These are phyloP conservation scores for Ophiocordyceps unilateralis DNA, from an alignment of 2,329 filamentous ascomycete species.

Conservation along the genomic window DNA sequence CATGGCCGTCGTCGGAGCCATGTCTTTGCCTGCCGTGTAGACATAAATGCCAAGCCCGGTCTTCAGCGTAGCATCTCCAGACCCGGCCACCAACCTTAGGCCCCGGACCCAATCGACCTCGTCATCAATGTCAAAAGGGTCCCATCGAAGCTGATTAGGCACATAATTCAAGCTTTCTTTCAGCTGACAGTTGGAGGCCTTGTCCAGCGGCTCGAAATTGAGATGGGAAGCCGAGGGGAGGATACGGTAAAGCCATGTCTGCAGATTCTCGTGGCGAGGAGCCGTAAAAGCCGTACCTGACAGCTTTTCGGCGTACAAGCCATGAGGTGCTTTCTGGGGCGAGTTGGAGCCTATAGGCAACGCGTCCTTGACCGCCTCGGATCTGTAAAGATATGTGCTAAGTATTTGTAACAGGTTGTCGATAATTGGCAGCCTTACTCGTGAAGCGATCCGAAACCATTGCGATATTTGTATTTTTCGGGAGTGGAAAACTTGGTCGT, in stretches of 20 bases:
- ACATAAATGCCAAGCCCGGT: constrained; percentile 64
- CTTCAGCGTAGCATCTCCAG: constrained; percentile 67
- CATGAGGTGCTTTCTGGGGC: constrained; percentile 62
- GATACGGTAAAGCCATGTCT: constrained; percentile 57
- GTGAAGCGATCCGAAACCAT: constrained; percentile 1
- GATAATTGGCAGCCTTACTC: too few species aligned
- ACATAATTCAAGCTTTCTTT: constrained; percentile 13
- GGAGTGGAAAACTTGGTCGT: background rate
- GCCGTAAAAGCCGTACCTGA: constrained; percentile 54
- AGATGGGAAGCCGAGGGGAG: constrained; percentile 45
- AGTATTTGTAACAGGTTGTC: too few species aligned
- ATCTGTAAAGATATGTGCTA: too few species aligned
- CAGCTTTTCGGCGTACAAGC: constrained; percentile 68
- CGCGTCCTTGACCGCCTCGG: constrained; percentile 59
- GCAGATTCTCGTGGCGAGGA: constrained; percentile 49
- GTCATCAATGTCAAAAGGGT: constrained; percentile 59
- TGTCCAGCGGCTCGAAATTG: constrained; percentile 31
- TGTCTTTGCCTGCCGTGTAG: constrained; percentile 62
- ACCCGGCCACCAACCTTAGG: constrained; percentile 56
- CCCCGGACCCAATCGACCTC: constrained; percentile 33
- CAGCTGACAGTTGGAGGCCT: background rate
- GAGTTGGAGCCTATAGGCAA: constrained; percentile 64
- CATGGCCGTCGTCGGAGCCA: constrained; percentile 59
- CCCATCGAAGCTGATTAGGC: constrained; percentile 74
- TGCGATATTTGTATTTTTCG: background rate